These are phyloP conservation scores for Globisporangium perplexum DNA, from an alignment of 352 stramenopile species.

Conservation along the genomic window DNA sequence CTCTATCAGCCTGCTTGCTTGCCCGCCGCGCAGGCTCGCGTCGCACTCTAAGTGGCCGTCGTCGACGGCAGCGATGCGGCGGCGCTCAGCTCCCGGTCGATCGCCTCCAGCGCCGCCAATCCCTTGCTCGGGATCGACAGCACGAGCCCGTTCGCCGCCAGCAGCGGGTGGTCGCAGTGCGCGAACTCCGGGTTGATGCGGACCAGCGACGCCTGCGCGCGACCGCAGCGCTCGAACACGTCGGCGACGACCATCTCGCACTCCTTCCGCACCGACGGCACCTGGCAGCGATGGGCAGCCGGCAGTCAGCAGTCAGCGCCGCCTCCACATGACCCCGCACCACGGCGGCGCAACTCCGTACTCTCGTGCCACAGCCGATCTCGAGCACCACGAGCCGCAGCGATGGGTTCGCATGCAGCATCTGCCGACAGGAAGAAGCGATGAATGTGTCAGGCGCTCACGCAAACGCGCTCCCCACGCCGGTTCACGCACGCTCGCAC, in stretches of 20 bases:
- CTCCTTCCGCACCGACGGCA: conserved; percentile 73
- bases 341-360: conserved; percentile 14
- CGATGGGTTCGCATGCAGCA: conserved; percentile 54
- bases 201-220: conserved; percentile 51
- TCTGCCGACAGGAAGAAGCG: conserved; percentile 25
- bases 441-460: no score
- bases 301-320: neutral
- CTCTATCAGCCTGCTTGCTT: neutral
- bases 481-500: conserved; percentile 15
- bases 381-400: conserved; percentile 73
- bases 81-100: conserved; percentile 14
- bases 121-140: conserved; percentile 45
- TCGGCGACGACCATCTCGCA: conserved; percentile 79
- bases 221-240: conserved; percentile 47
- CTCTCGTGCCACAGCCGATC: conserved; percentile 73
- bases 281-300: no score
- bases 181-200: conserved; percentile 73
- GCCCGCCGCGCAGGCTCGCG: no score
- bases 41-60: neutral
- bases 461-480: no score
- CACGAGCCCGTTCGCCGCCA: conserved; percentile 35
- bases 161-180: conserved; percentile 42
- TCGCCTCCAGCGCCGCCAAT: conserved; percentile 46
- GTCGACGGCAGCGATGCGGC: neutral
- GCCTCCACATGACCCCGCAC: no score